Conservation (phyloP, 352 stramenopile species). For the Phytophthora pluvialis region DNA sequence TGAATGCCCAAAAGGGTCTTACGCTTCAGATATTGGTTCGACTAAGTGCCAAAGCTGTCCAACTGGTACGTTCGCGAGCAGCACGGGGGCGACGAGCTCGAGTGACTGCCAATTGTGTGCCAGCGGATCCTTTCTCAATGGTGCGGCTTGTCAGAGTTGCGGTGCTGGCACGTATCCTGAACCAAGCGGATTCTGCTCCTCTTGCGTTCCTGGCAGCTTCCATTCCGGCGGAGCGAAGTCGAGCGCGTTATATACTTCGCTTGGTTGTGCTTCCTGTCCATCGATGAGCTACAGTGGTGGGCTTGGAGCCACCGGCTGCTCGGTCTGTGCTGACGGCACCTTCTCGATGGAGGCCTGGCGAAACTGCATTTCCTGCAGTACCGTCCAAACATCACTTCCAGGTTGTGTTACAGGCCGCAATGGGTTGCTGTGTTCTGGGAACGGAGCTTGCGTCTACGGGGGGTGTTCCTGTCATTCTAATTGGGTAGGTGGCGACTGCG, state of each 20-base stretch:
- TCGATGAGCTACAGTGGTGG: slow-evolving; percentile 45
- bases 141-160: slow-evolving; percentile 33
- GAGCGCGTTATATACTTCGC: slow-evolving; percentile 9
- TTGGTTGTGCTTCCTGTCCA: slow-evolving; percentile 47
- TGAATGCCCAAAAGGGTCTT: slow-evolving; percentile 51
- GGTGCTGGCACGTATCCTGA: slow-evolving; percentile 33
- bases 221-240: slow-evolving; percentile 16
- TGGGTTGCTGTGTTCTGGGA: slow-evolving; percentile 60
- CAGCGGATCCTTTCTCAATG: slow-evolving; percentile 40
- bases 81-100: slow-evolving; percentile 24
- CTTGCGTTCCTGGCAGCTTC: slow-evolving; percentile 55
- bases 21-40: slow-evolving; percentile 29
- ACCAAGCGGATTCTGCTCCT: slow-evolving; percentile 42
- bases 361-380: slow-evolving; percentile 57
- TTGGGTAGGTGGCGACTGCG: slow-evolving; percentile 60
- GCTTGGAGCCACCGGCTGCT: slow-evolving; percentile 40
- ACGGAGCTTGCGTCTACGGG: slow-evolving; percentile 57
- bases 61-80: slow-evolving; percentile 42
- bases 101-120: slow-evolving; percentile 48
- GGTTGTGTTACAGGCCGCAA: slow-evolving; percentile 62
- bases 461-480: slow-evolving; percentile 52
- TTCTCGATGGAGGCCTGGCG: slow-evolving; percentile 65
- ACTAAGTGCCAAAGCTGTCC: slow-evolving; percentile 43
- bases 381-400: slow-evolving; percentile 23
- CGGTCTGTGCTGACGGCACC: slow-evolving; percentile 37